These are phyloP conservation scores for Pelargonium myrrhifolium DNA, from an alignment of 441 rosid species.

Conservation along the genomic window DNA sequence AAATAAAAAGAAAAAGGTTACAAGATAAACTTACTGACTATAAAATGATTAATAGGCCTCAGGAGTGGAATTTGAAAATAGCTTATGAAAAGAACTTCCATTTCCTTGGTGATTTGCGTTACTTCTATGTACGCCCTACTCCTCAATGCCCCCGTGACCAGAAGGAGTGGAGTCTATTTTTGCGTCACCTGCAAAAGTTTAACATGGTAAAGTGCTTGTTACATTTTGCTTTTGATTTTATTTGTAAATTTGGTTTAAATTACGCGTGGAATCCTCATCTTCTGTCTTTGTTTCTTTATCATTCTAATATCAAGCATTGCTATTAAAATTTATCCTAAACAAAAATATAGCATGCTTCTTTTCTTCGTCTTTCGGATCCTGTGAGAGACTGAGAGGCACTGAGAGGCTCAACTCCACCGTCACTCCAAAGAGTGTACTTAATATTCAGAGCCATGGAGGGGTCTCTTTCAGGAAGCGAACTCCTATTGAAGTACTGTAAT, in stretches of 20 bases:
- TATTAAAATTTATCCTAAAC: neutral
- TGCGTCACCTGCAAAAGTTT: constrained; percentile 15
- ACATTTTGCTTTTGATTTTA: neutral
- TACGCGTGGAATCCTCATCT: neutral
- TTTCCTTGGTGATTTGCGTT: constrained; percentile 17
- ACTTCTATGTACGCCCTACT: constrained; percentile 22
- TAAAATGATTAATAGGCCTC: constrained; percentile 21
- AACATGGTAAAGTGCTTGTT: constrained; percentile 22
- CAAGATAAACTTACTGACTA: constrained; percentile 3
- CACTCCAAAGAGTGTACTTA: neutral
- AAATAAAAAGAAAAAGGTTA: neutral
- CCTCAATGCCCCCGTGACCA: constrained; percentile 23
- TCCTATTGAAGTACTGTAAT: no score
- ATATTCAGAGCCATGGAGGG: neutral
- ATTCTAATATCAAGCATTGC: neutral
- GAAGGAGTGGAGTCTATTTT: constrained; percentile 28
- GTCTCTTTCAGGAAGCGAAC: no score
- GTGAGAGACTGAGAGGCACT: no score
- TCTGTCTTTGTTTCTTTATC: neutral
- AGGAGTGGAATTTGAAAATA: constrained; percentile 17
- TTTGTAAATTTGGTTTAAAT: neutral
- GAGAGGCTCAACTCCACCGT: neutral
- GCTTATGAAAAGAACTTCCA: constrained; percentile 8
- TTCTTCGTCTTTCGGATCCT: neutral
- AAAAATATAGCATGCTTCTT: neutral